Percentiles rank a stretch among this genome's conserved stretches.
Conservation (phyloP, 2,329 filamentous ascomycete species). For the Dactylellina cionopaga region DNA sequence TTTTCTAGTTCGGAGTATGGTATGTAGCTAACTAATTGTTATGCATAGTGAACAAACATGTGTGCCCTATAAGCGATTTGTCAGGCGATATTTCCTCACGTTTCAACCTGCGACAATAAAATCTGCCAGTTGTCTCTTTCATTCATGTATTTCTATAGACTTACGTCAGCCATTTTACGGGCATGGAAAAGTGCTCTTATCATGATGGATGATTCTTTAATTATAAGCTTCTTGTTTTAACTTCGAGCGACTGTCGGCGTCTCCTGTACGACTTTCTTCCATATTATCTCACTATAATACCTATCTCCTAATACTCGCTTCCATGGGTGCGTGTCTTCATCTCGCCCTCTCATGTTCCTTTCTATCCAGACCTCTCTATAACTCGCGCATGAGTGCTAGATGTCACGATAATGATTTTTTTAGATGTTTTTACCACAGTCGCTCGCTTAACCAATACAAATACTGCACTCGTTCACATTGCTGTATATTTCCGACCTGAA, state of each 20-base stretch:
- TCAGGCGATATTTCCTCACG: not conserved
- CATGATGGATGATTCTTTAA: not conserved
- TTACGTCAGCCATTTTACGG: too few relatives aligned
- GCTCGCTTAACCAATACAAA: conserved; percentile 12
- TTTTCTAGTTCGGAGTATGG: not conserved
- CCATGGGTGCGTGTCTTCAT: not conserved
- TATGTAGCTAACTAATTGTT: not conserved
- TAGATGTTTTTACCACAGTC: conserved; percentile 1
- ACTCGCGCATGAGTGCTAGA: too few relatives aligned
- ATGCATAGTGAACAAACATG: not conserved
- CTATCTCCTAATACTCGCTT: not conserved
- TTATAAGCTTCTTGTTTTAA: not conserved
- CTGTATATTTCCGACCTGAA: too few relatives aligned
- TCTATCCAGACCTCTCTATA: not conserved
- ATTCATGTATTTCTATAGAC: conserved; percentile 14
- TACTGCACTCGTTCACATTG: conserved; percentile 8
- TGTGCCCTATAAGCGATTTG: not conserved
- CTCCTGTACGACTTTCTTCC: not conserved
- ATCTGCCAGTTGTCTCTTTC: not conserved
- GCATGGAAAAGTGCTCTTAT: too few relatives aligned
- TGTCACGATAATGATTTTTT: not conserved
- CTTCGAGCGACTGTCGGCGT: conserved; percentile 35
- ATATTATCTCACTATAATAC: not conserved
- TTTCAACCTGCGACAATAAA: too few relatives aligned
- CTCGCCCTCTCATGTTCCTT: not conserved